Evolutionary conservation across 2,329 filamentous ascomycete genomes (phyloP).

Genomic region (Penicillium sp.): DNA sequence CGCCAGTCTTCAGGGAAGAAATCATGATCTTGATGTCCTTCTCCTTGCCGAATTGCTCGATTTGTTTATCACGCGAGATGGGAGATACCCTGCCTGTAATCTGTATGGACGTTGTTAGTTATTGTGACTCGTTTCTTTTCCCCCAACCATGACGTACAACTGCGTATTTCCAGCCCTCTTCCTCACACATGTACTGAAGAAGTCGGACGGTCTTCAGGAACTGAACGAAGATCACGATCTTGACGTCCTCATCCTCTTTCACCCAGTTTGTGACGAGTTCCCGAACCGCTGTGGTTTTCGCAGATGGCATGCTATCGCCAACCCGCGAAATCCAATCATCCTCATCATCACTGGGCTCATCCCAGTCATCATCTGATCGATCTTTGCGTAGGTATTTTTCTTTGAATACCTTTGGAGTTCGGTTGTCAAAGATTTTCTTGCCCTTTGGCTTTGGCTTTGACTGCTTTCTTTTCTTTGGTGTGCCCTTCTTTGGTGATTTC

Average conservation of each 20-base stretch:
- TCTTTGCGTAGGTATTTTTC: not conserved
- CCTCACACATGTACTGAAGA: constrained; percentile 50
- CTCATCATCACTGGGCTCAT: constrained; percentile 24
- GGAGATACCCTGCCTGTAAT: not conserved
- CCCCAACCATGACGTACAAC: not conserved
- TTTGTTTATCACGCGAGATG: not conserved
- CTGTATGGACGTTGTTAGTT: not conserved
- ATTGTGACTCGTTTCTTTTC: not conserved
- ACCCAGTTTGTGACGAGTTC: not conserved
- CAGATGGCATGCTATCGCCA: constrained; percentile 28
- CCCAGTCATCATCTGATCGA: constrained; percentile 4
- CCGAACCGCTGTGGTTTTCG: not conserved
- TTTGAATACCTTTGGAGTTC: not conserved
- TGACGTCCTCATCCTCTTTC: constrained; percentile 47
- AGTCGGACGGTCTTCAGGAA: constrained; percentile 57
- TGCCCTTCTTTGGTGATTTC: not conserved
- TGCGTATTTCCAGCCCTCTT: constrained; percentile 34
- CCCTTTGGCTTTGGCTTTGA: not conserved
- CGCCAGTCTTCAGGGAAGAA: not conserved
- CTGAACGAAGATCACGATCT: constrained; percentile 62
- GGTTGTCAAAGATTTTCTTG: not conserved
- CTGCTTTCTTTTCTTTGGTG: constrained; percentile 2
- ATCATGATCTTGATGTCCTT: constrained; percentile 1
- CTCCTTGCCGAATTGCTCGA: not conserved
- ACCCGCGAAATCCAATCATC: constrained; percentile 30